Conservation (phyloP, 2,329 filamentous ascomycete species). For the Colletotrichum eleusines region DNA sequence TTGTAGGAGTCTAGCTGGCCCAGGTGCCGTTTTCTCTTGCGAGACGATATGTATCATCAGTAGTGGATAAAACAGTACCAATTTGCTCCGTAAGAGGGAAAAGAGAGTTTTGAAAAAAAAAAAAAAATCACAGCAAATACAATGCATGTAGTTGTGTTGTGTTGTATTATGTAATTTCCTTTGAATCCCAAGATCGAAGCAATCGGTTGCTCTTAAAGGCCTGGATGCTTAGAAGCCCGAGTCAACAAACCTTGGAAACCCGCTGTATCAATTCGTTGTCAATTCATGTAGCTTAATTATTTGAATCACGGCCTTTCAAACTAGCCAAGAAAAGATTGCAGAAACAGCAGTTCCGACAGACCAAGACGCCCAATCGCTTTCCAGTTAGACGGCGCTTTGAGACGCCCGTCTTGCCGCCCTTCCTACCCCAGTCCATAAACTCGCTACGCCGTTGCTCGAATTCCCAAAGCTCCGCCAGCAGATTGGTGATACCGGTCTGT, state of each 20-base stretch:
- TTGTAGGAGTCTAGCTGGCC: not conserved
- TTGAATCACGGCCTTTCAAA: not conserved
- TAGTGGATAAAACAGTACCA: too few relatives aligned
- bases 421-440: not conserved
- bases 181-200: not conserved
- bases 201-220: not conserved
- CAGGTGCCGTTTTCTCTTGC: not conserved
- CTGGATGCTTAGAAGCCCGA: not conserved
- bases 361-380: too few relatives aligned
- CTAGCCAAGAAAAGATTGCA: not conserved
- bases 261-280: not conserved
- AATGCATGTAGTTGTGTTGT: too few relatives aligned
- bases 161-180: too few relatives aligned
- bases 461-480: not conserved
- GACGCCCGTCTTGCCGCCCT: not conserved
- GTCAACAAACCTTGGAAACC: not conserved
- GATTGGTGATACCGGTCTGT: not conserved
- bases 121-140: too few relatives aligned
- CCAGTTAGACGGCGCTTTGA: not conserved
- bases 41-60: too few relatives aligned
- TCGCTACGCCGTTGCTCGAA: too few relatives aligned
- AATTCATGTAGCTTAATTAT: rapidly evolving
- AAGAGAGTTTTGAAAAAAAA: too few relatives aligned
- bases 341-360: not conserved
- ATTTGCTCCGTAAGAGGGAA: too few relatives aligned